These are phyloP conservation scores for Benincasa hispida DNA, from an alignment of 306 rosid species.

Conservation along the genomic window DNA sequence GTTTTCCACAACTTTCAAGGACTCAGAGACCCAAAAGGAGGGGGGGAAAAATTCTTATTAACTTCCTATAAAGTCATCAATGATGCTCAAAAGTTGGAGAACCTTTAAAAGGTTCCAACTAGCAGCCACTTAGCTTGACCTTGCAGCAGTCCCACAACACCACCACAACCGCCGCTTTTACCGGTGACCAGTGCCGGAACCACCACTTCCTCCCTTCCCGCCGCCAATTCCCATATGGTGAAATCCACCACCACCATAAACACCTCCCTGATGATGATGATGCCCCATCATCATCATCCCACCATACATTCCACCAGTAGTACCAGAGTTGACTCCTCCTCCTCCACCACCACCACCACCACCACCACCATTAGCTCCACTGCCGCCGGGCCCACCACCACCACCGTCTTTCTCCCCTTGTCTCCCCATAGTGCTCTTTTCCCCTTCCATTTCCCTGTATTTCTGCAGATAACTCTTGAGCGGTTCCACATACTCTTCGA, in stretches of 20 bases:
- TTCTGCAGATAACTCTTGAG: constrained; percentile 47
- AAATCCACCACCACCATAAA: constrained; percentile 37
- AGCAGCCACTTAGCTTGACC: constrained; percentile 21
- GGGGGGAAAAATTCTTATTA: neutral
- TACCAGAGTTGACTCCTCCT: constrained; percentile 4
- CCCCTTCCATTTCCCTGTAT: constrained; percentile 60
- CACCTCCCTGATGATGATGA: constrained; percentile 38
- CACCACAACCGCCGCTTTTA: neutral
- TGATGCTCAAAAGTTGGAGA: constrained; percentile 3
- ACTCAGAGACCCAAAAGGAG: neutral
- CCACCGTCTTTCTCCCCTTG: constrained; percentile 31
- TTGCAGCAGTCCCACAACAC: constrained; percentile 16
- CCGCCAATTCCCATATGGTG: constrained; percentile 20
- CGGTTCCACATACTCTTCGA: constrained; percentile 56
- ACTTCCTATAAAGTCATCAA: constrained; percentile 1
- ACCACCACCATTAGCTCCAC: constrained; percentile 17
- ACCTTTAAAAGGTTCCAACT: neutral
- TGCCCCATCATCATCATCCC: constrained; percentile 42
- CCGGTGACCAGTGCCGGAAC: constrained; percentile 8
- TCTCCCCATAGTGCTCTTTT: constrained; percentile 27
- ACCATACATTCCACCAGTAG: constrained; percentile 32
- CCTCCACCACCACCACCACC: constrained; percentile 4
- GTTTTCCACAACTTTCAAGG: constrained; percentile 7
- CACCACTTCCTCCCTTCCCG: constrained; percentile 13
- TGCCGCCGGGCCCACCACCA: constrained; percentile 7